phyloP scores from a whole-genome alignment of 2,329 filamentous ascomycete genomes.

The Colletotrichum costaricense region DNA sequence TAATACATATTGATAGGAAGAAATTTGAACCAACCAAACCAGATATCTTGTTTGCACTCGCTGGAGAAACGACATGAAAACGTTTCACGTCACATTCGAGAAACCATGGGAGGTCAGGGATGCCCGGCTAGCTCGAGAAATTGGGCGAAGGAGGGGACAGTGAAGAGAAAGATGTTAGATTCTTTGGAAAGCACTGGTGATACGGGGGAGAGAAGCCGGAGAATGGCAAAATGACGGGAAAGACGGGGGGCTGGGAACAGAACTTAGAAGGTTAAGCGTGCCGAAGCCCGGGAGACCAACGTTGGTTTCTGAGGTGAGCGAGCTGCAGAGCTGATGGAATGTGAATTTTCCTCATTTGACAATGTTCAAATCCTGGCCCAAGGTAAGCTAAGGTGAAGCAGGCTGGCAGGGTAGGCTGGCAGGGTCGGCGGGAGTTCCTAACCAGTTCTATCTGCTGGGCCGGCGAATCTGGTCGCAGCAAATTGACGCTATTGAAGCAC shows the following conservation, averaged over 20 bases:
- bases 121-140: neutral
- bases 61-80: slow-evolving; percentile 19
- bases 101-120: slow-evolving; percentile 23
- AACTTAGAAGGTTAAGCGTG: neutral
- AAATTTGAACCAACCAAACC: neutral
- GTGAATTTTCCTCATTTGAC: too few relatives aligned
- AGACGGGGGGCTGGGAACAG: too few relatives aligned
- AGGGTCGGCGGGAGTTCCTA: neutral
- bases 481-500: neutral
- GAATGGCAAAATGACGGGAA: too few relatives aligned
- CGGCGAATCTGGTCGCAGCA: neutral
- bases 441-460: neutral
- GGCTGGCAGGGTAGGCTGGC: neutral
- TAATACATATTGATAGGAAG: neutral
- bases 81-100: slow-evolving; percentile 30
- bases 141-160: neutral
- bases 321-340: neutral
- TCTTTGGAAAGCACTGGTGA: neutral
- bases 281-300: neutral
- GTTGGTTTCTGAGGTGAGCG: neutral
- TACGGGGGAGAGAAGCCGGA: too few relatives aligned
- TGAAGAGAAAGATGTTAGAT: neutral
- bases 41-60: slow-evolving; percentile 10
- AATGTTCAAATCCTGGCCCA: neutral
- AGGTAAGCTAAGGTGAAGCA: neutral